A percentile compares a stretch with the other conserved stretches of the same genome.
Evolutionary conservation across 495 filamentous ascomycete genomes (phyloP).

Genomic region (Evansstolkia leycettana): DNA sequence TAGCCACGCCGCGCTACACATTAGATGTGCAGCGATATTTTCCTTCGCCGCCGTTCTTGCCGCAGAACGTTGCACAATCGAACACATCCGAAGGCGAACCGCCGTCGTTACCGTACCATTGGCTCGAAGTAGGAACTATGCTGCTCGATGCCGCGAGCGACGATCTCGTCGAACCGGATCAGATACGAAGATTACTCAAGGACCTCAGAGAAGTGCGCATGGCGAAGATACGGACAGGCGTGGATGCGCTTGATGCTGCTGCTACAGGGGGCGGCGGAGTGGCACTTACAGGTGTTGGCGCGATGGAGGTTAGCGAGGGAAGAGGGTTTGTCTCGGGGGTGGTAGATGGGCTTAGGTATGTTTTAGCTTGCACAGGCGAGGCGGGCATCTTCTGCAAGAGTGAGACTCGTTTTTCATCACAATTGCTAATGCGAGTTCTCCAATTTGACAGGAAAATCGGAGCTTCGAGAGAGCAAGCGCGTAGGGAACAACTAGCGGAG

Average conservation of each 20-base stretch:
- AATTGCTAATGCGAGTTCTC: background rate
- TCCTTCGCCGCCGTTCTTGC: constrained; percentile 28
- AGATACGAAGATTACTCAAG: constrained; percentile 61
- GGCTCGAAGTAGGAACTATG: constrained; percentile 79
- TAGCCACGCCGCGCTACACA: constrained; percentile 24
- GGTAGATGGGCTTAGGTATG: constrained; percentile 69
- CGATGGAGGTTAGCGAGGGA: constrained; percentile 82
- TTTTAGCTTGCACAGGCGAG: background rate
- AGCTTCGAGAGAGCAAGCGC: constrained; percentile 35
- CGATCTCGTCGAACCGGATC: constrained; percentile 66
- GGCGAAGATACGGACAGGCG: constrained; percentile 72
- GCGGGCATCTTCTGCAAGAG: background rate
- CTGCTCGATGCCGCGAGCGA: constrained; percentile 75
- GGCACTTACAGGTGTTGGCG: constrained; percentile 71
- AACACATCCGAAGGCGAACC: constrained; percentile 11
- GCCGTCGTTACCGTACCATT: constrained; percentile 79
- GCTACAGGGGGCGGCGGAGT: constrained; percentile 50
- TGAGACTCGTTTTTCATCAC: background rate
- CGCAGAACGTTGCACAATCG: constrained; percentile 27
- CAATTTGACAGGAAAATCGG: constrained; percentile 28
- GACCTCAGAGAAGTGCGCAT: constrained; percentile 80
- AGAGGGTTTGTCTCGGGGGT: constrained; percentile 75
- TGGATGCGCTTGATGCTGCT: constrained; percentile 55
- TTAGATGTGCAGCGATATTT: constrained; percentile 29
- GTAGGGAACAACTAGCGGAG: constrained; percentile 33